Evolutionary conservation across 495 filamentous ascomycete genomes (phyloP), one percentile per base, ranked within the genome.

Genomic region (Penicillium bovifimosum): DNA sequence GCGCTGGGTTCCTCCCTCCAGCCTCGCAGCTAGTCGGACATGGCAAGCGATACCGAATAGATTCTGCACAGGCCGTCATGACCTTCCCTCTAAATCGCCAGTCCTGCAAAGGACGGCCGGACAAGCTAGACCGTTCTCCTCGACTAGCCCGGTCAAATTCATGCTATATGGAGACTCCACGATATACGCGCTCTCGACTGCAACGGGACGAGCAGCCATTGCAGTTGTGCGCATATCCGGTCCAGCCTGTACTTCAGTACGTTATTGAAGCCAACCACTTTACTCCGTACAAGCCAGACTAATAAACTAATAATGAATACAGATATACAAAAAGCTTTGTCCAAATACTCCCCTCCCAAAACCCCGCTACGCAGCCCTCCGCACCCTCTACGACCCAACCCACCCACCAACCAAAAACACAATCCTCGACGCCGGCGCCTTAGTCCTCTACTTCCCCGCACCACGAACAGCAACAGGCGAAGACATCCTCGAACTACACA

Each of bases 141-240:
- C 55, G 5, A 59, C 62, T 5, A 3, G 20, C 1, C 50, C 42
- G 0, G 14, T 16, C 10, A 42, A n/a, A 1, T 65, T 65, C 14
- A 56, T 67, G 47, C 48, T 66, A 32, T 66, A 70, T 53, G 61
- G 58, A 0, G 68, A 75, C 11, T 73, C 72, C 1, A 97, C 93
- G 3, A 95, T 99, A 13, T 97, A 92, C 63, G 93, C 95, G 0
- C 75, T 97, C 3, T 96, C 93, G 0, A 95, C 93, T 9, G 88
- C 88, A 2, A 71, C 87, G 11, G 92, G 95, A 6, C 83, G 80
- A 68, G 89, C 90, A 28, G 93, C 90, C 27, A 96, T 98, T 65
- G 95, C 95, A 2, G 84, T 97, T 8, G 84, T 98, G 35, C 81
- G 93, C 29, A 76, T 95, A 18, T 96, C 93, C 14, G 93, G 93